Percentiles rank a stretch among this genome's conserved stretches.
Evolutionary conservation across 176 grass and related monocot genomes (phyloP).

Genomic region (Lolium perenne): DNA sequence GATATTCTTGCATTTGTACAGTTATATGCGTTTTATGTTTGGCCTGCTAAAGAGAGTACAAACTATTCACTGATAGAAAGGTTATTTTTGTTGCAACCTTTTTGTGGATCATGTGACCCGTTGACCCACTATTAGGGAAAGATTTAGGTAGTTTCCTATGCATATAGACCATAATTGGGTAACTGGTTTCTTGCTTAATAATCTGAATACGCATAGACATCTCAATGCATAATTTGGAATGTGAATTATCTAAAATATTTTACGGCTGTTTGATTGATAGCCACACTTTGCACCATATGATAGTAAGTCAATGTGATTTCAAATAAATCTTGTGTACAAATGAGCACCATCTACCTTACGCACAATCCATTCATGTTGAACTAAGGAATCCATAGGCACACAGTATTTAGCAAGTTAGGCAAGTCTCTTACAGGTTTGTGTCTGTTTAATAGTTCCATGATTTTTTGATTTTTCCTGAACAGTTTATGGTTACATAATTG

Average conservation of each 20-base stretch:
- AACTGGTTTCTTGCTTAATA: conserved; percentile 9
- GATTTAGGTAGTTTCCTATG: background rate
- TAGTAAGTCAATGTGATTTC: background rate
- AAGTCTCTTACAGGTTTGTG: background rate
- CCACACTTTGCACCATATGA: background rate
- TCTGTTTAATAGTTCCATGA: background rate
- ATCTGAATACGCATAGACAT: conserved; percentile 1
- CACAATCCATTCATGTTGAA: background rate
- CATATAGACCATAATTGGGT: background rate
- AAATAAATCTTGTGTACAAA: background rate
- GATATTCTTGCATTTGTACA: conserved; percentile 9
- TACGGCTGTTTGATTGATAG: background rate
- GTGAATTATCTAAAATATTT: background rate
- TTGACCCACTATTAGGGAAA: background rate
- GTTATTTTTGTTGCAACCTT: background rate
- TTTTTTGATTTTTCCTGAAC: conserved; percentile 3
- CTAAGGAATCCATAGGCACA: background rate
- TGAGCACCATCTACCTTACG: conserved; percentile 5
- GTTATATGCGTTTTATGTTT: conserved; percentile 18
- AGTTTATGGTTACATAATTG: conserved; percentile 25
- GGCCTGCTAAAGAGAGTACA: background rate
- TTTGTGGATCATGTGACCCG: background rate
- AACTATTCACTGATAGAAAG: background rate
- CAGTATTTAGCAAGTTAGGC: conserved; percentile 10
- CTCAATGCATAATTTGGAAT: background rate